Conservation (phyloP, 306 rosid species). For the Styphnolobium japonicum region DNA sequence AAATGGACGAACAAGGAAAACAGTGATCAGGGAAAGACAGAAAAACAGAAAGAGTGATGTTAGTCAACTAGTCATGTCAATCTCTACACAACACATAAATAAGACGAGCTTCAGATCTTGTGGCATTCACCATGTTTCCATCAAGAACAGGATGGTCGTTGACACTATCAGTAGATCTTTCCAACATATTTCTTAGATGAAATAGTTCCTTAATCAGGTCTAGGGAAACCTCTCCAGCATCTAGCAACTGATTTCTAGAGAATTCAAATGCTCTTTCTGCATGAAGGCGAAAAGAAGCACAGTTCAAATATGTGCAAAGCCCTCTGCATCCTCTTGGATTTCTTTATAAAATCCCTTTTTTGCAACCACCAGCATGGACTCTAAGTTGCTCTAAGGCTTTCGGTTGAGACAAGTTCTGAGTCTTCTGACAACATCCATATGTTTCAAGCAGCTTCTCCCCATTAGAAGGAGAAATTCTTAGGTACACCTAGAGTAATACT, state of each 20-base stretch:
- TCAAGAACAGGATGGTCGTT: neutral
- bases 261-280: conserved; percentile 71
- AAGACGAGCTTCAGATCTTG: neutral
- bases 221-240: conserved; percentile 50
- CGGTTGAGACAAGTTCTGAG: neutral
- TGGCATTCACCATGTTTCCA: conserved; percentile 32
- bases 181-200: conserved; percentile 34
- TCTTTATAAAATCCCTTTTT: conserved; percentile 50
- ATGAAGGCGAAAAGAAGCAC: conserved; percentile 56
- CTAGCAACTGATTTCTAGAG: conserved; percentile 59
- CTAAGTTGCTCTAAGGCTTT: conserved; percentile 15
- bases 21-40: too few species aligned
- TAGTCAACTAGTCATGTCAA: neutral
- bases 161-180: conserved; percentile 30
- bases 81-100: neutral
- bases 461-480: too few species aligned
- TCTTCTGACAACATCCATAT: neutral
- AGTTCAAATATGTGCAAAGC: conserved; percentile 56
- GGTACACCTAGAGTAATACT: too few species aligned
- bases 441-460: too few species aligned
- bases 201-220: conserved; percentile 52
- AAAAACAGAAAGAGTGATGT: neutral
- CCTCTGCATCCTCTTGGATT: conserved; percentile 75
- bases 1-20: too few species aligned
- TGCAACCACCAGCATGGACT: too few species aligned